Conservation (phyloP, 768 basidiomycete species). For the Piloderma croceum region DNA sequence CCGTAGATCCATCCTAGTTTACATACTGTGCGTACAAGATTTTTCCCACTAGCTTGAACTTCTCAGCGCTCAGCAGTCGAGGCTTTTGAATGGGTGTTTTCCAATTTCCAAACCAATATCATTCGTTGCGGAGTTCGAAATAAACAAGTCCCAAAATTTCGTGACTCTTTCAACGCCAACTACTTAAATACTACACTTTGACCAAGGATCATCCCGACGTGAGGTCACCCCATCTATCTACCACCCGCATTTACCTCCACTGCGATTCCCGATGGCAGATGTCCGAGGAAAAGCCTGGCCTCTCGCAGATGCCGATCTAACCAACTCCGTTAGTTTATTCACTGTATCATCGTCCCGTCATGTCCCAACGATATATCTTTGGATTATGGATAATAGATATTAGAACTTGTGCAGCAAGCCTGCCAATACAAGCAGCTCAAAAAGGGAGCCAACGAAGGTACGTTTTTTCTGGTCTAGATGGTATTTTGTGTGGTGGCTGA, state of each 20-base stretch:
- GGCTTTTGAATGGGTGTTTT: too few species aligned
- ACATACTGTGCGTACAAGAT: too few species aligned
- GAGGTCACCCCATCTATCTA: slow-evolving; percentile 52
- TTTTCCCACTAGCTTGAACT: too few species aligned
- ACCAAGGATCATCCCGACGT: slow-evolving; percentile 85
- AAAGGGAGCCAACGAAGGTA: slow-evolving; percentile 98
- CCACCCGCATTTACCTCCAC: slow-evolving; percentile 4
- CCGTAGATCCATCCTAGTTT: too few species aligned
- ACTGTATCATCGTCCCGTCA: background rate
- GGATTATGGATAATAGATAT: slow-evolving; percentile 50
- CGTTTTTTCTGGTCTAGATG: slow-evolving; percentile 12
- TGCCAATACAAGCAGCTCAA: slow-evolving; percentile 97
- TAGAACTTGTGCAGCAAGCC: slow-evolving; percentile 94
- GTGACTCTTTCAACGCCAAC: too few species aligned
- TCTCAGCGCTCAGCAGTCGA: too few species aligned
- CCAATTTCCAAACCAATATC: too few species aligned
- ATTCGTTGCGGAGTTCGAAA: too few species aligned
- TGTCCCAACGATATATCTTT: background rate
- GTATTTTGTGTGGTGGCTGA: background rate
- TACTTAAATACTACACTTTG: too few species aligned
- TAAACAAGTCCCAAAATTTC: too few species aligned
- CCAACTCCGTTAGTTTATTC: slow-evolving; percentile 67
- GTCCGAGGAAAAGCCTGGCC: slow-evolving; percentile 82
- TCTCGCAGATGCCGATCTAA: slow-evolving; percentile 76
- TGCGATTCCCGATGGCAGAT: slow-evolving; percentile 50